Base-by-base conservation (phyloP, 768 basidiomycete genomes). In the Boletus rex-veris region DNA sequence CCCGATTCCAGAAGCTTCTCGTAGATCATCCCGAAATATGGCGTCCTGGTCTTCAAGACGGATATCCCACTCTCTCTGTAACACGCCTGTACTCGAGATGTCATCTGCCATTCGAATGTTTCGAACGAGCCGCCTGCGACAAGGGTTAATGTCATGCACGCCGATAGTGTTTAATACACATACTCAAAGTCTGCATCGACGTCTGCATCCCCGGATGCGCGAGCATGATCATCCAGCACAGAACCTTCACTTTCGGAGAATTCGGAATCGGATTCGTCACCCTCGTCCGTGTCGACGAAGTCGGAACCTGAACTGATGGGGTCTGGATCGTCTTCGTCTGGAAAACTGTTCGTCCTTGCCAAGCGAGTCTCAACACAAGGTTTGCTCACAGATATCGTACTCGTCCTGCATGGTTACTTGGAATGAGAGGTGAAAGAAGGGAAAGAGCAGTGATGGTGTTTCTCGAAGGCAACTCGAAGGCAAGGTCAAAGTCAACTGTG, bases 1-100 rank as follows among this genome's bases (percentile, higher is more conserved):
- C 14, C 89, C 88, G 31, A 92, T 79, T 6, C 89, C 89, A 9
- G 88, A 86, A 7, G 88, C 88, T 15, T 45, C 48, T 18, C 53
- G 53, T 26, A 92, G 71, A 61, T 90, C 88, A 52, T 90, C 85
- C 14, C 80, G 82, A 63, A 91, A 88, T 58, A 85, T 80, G 1
- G 79, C 79, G 12, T 88, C 83, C 52, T 77, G 76, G 49, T 90
- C 84, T 61, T 85, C 81, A 41, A 54, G 49, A 33, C 37, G 48
- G 10, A 54, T 42, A 9, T 54, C 54, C 54, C 54, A 54, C n/a
- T 54, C 54, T 28, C 38, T 48, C 21, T 54, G 54, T 33, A 54
- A 39, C n/a, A 51, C 18, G 7, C 53, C 52, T 4, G 52, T 59
- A n/a, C 44, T 59, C 24, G 60, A 63, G 31, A 63, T 24, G 31